Conservation (phyloP, 495 filamentous ascomycete species). For the Hypoxylon cercidicola region DNA sequence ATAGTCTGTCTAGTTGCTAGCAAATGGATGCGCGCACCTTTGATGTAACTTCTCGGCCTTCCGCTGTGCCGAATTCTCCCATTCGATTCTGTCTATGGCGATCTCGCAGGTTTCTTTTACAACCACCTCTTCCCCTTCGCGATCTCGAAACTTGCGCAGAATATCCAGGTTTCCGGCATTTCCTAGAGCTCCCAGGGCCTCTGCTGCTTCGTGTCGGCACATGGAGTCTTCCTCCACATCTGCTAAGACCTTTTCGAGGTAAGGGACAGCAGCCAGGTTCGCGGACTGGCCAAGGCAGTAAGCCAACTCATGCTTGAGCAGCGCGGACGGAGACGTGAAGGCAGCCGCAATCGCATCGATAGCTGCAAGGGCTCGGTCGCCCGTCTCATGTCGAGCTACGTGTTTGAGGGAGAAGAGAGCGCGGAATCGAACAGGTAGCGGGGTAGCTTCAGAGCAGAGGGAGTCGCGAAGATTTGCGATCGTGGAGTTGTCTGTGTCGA, state of each 20-base stretch:
- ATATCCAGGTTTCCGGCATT: slow-evolving; percentile 75
- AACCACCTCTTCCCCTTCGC: slow-evolving; percentile 74
- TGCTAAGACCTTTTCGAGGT: slow-evolving; percentile 79
- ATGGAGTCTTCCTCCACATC: slow-evolving; percentile 86
- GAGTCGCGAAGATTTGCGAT: slow-evolving; percentile 75
- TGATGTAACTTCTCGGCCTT: slow-evolving; percentile 78
- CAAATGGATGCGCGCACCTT: slow-evolving; percentile 64
- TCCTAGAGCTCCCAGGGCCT: slow-evolving; percentile 91
- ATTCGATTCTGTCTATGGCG: slow-evolving; percentile 91
- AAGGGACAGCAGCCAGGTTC: slow-evolving; percentile 76
- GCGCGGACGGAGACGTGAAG: slow-evolving; percentile 82
- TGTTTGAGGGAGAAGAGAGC: slow-evolving; percentile 98
- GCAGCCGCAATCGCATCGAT: slow-evolving; percentile 94
- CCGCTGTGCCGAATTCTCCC: slow-evolving; percentile 80
- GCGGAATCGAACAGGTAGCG: slow-evolving; percentile 91
- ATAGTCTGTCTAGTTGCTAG: slow-evolving; percentile 9
- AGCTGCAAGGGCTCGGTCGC: slow-evolving; percentile 72
- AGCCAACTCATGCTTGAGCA: slow-evolving; percentile 94
- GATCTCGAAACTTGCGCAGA: slow-evolving; percentile 75
- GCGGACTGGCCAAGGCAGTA: slow-evolving; percentile 95
- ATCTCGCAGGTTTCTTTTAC: slow-evolving; percentile 98
- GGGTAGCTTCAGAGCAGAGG: slow-evolving; percentile 78
- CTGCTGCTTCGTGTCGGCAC: slow-evolving; percentile 96
- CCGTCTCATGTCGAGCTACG: slow-evolving; percentile 75
- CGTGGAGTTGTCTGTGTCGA: slow-evolving; percentile 41